Evolutionary conservation across 2,329 filamentous ascomycete species (phyloP).

Genomic region (Talaromyces sp.): DNA sequence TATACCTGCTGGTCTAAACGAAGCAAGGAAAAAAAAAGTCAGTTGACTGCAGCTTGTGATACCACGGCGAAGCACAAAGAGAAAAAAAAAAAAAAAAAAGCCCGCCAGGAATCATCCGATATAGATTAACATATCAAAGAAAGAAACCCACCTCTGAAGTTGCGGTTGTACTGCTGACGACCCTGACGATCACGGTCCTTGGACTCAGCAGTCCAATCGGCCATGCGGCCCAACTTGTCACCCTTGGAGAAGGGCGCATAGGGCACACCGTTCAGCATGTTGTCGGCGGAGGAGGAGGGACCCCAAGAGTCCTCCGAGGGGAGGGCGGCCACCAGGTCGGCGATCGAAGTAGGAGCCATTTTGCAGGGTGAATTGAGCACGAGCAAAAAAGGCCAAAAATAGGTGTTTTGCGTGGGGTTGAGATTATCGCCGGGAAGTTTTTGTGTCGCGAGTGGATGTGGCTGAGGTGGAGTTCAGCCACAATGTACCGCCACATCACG

Average conservation of each 20-base stretch:
- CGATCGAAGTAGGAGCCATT: conserved; percentile 60
- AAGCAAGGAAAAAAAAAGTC: conserved; percentile 9
- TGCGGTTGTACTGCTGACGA: conserved; percentile 86
- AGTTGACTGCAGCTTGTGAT: conserved; percentile 4
- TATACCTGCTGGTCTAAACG: conserved; percentile 89
- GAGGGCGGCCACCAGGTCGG: conserved; percentile 70
- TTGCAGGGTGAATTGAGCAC: conserved; percentile 19
- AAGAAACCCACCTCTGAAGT: conserved; percentile 74
- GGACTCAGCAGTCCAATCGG: conserved; percentile 92
- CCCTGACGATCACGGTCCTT: conserved; percentile 75
- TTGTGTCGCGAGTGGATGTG: conserved; percentile 31
- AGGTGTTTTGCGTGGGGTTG: conserved; percentile 23
- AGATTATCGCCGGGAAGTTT: conserved; percentile 31
- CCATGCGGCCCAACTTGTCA: conserved; percentile 98
- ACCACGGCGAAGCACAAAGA: conserved; percentile 1
- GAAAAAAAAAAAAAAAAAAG: not conserved
- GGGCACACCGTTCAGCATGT: conserved; percentile 89
- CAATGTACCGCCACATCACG: conserved; percentile 19
- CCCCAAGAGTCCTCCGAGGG: conserved; percentile 84
- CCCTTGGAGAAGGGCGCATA: conserved; percentile 98
- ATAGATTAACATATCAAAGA: too few species aligned
- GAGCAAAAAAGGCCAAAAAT: conserved; percentile 18
- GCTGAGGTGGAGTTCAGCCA: conserved; percentile 19
- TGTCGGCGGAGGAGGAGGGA: conserved; percentile 77
- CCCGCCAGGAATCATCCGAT: too few species aligned